Percentiles rank a stretch among this genome's conserved stretches.
phyloP scores from a whole-genome alignment of 768 basidiomycete species.

The Phanerochaete carnosa region DNA sequence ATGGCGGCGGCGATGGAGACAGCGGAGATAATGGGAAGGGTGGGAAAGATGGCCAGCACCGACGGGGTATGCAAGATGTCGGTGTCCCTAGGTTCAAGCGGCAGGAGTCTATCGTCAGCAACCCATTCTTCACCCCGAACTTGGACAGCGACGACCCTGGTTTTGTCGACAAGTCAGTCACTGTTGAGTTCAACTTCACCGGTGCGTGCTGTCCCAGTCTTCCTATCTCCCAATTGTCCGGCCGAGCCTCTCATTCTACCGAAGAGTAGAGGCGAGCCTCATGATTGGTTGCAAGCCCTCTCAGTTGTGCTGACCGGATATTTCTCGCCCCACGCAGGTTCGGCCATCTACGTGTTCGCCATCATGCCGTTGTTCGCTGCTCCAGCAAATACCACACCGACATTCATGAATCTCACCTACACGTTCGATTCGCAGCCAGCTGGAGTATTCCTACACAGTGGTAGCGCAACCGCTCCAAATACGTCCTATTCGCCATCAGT shows the following conservation, averaged over 20 bases:
- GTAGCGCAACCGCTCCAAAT: constrained; percentile 3
- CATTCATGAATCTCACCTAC: constrained; percentile 42
- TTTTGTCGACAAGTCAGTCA: constrained; percentile 20
- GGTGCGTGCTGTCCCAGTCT: constrained; percentile 17
- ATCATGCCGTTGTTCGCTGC: constrained; percentile 31
- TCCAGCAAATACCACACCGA: constrained; percentile 27
- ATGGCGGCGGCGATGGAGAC: constrained; percentile 4
- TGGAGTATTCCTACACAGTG: constrained; percentile 30
- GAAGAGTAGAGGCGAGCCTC: neutral
- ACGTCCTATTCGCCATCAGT: constrained; percentile 12
- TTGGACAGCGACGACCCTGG: constrained; percentile 22
- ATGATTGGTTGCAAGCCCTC: neutral
- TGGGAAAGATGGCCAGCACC: constrained; percentile 5
- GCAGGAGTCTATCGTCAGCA: constrained; percentile 10
- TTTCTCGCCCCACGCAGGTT: constrained; percentile 31
- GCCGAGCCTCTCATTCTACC: neutral
- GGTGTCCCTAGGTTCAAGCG: neutral
- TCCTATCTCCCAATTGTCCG: constrained; percentile 2
- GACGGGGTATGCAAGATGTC: neutral
- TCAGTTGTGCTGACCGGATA: constrained; percentile 7
- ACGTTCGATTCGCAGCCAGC: constrained; percentile 35
- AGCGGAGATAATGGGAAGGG: neutral
- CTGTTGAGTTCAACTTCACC: constrained; percentile 25
- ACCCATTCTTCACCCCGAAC: constrained; percentile 22
- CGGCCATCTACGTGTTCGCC: constrained; percentile 45